Base-by-base conservation (phyloP, 352 stramenopile genomes). In the Sclerospora graminicola region DNA sequence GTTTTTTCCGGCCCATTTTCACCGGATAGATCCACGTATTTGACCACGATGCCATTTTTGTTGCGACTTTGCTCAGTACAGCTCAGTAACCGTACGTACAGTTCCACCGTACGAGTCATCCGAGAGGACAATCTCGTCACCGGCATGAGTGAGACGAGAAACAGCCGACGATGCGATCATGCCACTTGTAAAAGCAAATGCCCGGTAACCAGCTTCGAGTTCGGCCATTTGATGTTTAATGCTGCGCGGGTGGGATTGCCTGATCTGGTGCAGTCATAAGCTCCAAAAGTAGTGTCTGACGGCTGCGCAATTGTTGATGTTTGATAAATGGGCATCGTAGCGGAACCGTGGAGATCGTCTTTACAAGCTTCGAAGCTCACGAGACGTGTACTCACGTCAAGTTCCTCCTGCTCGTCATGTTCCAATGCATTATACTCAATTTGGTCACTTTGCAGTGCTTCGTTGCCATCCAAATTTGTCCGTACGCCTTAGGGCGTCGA, bases 41-140 rank as follows among this genome's bases (percentile, higher is more conserved):
- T 84, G 39, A 92, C 62, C 8, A 32, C 38, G 15, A 94, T 66
- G 33, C 78, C 78, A 52, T 89, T 81, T 48, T 89, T 89, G 73
- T 65, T 18, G 95, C 83, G 2, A 97, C 68, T 29, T 93, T 84
- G 54, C 69, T 74, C 29, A 98, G 65, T 21, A 97, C n/a, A n/a
- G n/a, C n/a, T n/a, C n/a, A n/a, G n/a, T n/a, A 64, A 20, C 92
- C 89, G 43, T 97, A 92, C 0, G 97, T 96, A n/a, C n/a, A n/a
- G n/a, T n/a, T 26, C 96, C 95, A 41, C 97, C 95, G 66, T 99
- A 99, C 15, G 95, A 84, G 61, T 98, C 94, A 38, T 96, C 76
- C 18, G 85, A 95, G 20, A 97, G 50, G 18, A 99, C 57, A 30
- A 98, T 85, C 38, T 95, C 82, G 42, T 97, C 76, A n/a, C 90